phyloP scores from a whole-genome alignment of 495 filamentous ascomycete species.

The Elasticomyces elasticus region DNA sequence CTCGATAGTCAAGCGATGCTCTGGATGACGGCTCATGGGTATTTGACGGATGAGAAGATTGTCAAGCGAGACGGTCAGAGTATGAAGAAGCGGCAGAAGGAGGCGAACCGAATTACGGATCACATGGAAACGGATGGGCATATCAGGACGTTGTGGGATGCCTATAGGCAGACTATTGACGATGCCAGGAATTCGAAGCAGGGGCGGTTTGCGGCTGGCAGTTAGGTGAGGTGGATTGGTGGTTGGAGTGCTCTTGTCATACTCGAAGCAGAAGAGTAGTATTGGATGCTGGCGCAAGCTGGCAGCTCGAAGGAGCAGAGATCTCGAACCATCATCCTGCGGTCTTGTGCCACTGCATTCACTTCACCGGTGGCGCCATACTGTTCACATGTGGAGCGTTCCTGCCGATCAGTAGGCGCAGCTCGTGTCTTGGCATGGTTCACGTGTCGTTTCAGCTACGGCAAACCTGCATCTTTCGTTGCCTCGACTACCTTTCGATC shows the following conservation, averaged over 20 bases:
- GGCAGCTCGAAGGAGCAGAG: too few relatives aligned
- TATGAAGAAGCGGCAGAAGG: constrained; percentile 41
- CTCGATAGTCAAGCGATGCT: constrained; percentile 61
- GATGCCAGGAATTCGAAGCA: constrained; percentile 41
- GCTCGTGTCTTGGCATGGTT: neutral
- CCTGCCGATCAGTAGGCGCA: constrained; percentile 2
- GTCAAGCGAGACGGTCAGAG: constrained; percentile 45
- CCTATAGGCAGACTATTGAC: constrained; percentile 50
- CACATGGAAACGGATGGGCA: constrained; percentile 46
- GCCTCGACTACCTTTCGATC: neutral
- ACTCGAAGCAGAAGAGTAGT: too few relatives aligned
- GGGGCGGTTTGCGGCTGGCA: constrained; percentile 6
- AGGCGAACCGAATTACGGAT: constrained; percentile 48
- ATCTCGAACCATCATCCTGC: too few relatives aligned
- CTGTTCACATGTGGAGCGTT: neutral
- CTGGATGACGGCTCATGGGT: constrained; percentile 46
- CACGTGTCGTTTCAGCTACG: neutral
- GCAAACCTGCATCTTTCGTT: neutral
- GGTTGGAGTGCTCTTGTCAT: too few relatives aligned
- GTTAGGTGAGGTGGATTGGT: neutral
- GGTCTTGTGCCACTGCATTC: too few relatives aligned
- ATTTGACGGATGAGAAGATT: constrained; percentile 43
- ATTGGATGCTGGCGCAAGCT: too few relatives aligned
- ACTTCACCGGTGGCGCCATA: neutral
- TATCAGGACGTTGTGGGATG: constrained; percentile 47